These are phyloP conservation scores for Hanseniaspora taiwanica DNA, from an alignment of 805 yeast genomes.

Conservation along the genomic window DNA sequence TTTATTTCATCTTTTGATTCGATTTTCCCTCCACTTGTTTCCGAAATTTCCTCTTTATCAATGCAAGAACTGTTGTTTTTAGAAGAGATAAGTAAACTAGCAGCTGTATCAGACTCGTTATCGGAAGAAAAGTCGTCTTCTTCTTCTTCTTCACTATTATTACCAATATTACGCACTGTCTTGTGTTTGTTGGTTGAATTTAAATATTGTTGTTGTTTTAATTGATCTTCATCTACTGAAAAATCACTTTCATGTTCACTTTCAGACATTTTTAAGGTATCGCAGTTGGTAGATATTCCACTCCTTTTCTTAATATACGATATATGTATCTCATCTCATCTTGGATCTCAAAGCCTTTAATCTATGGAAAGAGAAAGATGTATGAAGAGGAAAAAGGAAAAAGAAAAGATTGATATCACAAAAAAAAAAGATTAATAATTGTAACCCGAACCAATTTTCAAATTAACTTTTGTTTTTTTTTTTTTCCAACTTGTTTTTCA, in stretches of 20 bases:
- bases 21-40: no score
- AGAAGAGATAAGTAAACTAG: no score
- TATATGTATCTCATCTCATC: not conserved
- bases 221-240: slow-evolving; percentile 4
- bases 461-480: no score
- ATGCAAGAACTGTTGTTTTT: slow-evolving; percentile 11
- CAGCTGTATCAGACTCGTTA: no score
- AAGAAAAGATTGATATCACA: no score
- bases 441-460: no score
- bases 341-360: not conserved
- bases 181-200: slow-evolving; percentile 3
- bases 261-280: not conserved
- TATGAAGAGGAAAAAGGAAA: no score
- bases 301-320: no score
- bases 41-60: slow-evolving; percentile 5
- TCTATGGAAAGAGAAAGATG: no score
- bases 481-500: no score
- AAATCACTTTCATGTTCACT: slow-evolving; percentile 4
- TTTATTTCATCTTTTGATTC: slow-evolving; percentile 14
- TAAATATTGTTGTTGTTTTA: slow-evolving; percentile 1
- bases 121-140: no score
- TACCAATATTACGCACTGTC: not conserved
- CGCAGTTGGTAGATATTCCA: not conserved
- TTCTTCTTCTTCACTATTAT: slow-evolving; percentile 7
- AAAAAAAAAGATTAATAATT: no score